Evolutionary conservation across 2,329 filamentous ascomycete species (phyloP).

Genomic region (Cercospora citrullina): DNA sequence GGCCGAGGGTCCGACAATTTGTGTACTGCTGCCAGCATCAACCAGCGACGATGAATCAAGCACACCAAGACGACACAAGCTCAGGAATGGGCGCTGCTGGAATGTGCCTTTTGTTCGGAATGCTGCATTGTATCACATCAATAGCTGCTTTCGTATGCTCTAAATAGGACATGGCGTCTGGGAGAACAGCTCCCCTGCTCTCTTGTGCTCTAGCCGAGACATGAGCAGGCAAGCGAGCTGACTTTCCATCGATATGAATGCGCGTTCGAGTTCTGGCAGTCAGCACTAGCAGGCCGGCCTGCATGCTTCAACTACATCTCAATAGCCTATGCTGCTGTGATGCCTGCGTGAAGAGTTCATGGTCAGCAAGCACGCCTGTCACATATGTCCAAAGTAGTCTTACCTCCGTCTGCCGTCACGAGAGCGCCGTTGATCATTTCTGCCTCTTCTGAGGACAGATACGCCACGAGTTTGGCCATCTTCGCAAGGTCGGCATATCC

Average conservation of each 20-base stretch:
- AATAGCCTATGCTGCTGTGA: slow-evolving; percentile 2
- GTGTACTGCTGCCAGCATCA: background rate
- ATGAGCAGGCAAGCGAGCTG: background rate
- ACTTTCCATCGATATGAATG: background rate
- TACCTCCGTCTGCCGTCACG: slow-evolving; percentile 30
- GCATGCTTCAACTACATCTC: background rate
- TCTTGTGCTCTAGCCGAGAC: background rate
- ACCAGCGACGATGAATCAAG: slow-evolving; percentile 1
- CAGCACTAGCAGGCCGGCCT: background rate
- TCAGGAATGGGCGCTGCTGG: background rate
- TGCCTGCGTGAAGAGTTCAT: background rate
- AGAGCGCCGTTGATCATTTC: slow-evolving; percentile 34
- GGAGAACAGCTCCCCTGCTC: background rate
- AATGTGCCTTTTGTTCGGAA: background rate
- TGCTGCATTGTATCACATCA: background rate
- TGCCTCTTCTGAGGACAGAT: slow-evolving; percentile 38
- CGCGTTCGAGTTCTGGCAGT: background rate
- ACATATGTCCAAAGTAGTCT: background rate
- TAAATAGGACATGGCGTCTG: background rate
- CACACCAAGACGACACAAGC: slow-evolving; percentile 5
- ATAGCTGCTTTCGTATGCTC: background rate
- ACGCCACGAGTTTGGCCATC: slow-evolving; percentile 39
- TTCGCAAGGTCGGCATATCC: slow-evolving; percentile 31
- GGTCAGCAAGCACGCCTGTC: background rate
- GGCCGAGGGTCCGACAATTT: background rate